Percentiles rank a stretch among this genome's conserved stretches.
Conservation (phyloP, 225 moss, liverwort and hornwort species). For the Anthoceros angustus region DNA sequence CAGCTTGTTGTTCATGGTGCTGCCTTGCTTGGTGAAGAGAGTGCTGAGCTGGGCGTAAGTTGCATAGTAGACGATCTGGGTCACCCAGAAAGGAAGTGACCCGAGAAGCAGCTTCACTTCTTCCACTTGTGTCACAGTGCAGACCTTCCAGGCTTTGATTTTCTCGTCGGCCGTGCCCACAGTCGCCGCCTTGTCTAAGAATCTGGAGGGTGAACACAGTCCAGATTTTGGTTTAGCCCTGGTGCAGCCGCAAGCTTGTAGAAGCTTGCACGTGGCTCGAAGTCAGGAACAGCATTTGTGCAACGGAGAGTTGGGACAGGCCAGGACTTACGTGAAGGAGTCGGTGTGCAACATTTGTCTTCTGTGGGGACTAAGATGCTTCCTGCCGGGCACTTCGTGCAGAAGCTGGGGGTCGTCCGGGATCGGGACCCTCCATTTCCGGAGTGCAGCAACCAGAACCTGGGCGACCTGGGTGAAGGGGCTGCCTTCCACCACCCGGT, state of each 20-base stretch:
- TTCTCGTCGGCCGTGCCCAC: neutral
- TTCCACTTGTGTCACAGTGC: conserved; percentile 8
- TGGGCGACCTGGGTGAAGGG: conserved; percentile 47
- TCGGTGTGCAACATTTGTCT: neutral
- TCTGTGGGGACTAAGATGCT: conserved; percentile 6
- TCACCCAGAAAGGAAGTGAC: neutral
- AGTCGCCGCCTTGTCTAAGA: neutral
- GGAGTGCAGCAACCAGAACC: conserved; percentile 41
- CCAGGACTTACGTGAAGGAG: neutral
- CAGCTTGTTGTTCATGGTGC: neutral
- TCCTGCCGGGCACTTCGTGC: conserved; percentile 43
- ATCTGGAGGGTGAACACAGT: neutral
- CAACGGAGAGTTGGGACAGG: too few species aligned
- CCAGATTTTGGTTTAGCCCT: neutral
- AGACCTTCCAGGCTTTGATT: neutral
- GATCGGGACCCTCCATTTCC: conserved; percentile 26
- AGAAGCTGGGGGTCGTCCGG: conserved; percentile 19
- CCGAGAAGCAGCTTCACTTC: conserved; percentile 4
- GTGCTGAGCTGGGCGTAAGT: neutral
- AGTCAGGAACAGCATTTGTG: too few species aligned
- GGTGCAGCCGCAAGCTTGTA: too few species aligned
- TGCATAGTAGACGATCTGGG: too few species aligned
- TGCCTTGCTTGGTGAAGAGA: conserved; percentile 1
- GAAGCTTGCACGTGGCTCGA: too few species aligned
- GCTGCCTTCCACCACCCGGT: conserved; percentile 49